phyloP scores from a whole-genome alignment of 2,329 filamentous ascomycete genomes.

The Geosmithia flava region DNA sequence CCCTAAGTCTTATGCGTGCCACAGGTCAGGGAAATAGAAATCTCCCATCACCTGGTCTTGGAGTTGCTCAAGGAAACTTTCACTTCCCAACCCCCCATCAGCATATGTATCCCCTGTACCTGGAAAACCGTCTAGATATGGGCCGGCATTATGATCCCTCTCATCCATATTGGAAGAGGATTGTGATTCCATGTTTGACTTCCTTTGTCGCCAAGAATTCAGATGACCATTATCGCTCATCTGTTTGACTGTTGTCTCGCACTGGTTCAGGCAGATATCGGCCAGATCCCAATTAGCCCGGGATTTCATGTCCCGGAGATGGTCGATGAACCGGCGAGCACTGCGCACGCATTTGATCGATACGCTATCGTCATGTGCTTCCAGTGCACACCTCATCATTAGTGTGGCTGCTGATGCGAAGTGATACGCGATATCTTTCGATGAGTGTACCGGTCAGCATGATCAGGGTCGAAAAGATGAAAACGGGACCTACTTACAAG shows the following conservation, averaged over 20 bases:
- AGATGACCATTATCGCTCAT: background rate
- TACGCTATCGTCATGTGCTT: background rate
- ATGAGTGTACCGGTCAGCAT: background rate
- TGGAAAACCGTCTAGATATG: background rate
- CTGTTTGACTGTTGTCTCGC: background rate
- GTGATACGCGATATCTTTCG: conserved; percentile 2
- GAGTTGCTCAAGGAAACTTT: background rate
- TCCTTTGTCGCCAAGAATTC: background rate
- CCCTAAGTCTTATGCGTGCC: background rate
- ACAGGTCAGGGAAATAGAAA: background rate
- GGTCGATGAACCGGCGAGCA: background rate
- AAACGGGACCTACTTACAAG: conserved; percentile 1
- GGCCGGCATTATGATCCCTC: background rate
- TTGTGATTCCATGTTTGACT: background rate
- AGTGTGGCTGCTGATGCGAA: conserved; percentile 3
- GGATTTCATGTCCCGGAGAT: background rate
- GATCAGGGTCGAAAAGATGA: background rate
- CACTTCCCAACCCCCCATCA: background rate
- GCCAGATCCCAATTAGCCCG: background rate
- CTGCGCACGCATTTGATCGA: background rate
- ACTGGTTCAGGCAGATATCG: background rate
- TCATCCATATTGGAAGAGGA: background rate
- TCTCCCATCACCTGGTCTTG: background rate
- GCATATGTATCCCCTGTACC: background rate
- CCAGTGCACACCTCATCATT: conserved; percentile 2